phyloP scores from a whole-genome alignment of 768 basidiomycete species.

The Lactarius hatsudake region DNA sequence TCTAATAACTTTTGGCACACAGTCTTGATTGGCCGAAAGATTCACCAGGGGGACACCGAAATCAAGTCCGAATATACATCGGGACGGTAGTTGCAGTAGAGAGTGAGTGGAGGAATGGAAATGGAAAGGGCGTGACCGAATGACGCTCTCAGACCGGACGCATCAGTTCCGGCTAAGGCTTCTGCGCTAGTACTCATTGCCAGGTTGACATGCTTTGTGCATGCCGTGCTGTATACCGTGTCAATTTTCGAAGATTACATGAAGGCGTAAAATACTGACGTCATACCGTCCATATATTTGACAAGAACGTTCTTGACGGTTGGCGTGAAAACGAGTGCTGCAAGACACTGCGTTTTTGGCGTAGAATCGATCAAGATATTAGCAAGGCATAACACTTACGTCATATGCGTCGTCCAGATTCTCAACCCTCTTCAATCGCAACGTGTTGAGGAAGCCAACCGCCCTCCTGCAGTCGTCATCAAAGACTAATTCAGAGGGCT shows the following conservation, averaged over 20 bases:
- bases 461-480: neutral
- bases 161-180: neutral
- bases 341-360: neutral
- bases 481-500: neutral
- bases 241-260: neutral
- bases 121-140: neutral
- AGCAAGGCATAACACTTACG: neutral
- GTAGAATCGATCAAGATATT: neutral
- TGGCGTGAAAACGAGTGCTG: neutral
- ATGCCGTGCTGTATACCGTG: neutral
- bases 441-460: neutral
- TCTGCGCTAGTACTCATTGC: neutral
- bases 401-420: neutral
- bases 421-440: neutral
- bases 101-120: neutral
- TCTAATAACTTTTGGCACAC: neutral
- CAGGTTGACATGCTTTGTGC: neutral
- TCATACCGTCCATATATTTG: neutral
- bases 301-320: neutral
- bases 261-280: neutral
- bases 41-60: neutral
- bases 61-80: neutral
- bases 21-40: neutral
- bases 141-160: neutral
- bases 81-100: neutral